A percentile compares a stretch with the other conserved stretches of the same genome.
Evolutionary conservation across 225 moss, liverwort and hornwort genomes (phyloP).

Genomic region (Lunularia cruciata): DNA sequence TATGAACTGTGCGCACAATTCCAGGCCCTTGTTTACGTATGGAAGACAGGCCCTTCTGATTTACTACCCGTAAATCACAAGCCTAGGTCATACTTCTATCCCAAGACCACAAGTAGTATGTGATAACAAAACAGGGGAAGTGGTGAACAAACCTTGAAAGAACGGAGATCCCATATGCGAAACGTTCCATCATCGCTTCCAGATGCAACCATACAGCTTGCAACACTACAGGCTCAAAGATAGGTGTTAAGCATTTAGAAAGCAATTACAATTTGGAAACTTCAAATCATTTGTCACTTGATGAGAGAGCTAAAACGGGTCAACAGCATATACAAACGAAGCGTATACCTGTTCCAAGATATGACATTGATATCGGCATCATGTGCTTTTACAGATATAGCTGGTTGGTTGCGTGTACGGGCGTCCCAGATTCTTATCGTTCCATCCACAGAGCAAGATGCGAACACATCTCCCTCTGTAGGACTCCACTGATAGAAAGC

Average conservation of each 20-base stretch:
- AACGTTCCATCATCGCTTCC: conserved; percentile 98
- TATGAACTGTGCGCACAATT: no score
- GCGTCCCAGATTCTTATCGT: conserved; percentile 93
- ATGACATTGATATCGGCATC: conserved; percentile 89
- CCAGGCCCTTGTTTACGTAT: no score
- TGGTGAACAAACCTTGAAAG: conserved; percentile 70
- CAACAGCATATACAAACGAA: background rate
- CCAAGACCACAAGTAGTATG: no score
- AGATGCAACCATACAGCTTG: conserved; percentile 95
- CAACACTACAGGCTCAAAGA: conserved; percentile 52
- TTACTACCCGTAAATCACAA: no score
- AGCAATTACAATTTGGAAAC: no score
- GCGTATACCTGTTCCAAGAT: conserved; percentile 99
- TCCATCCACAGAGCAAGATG: conserved; percentile 93
- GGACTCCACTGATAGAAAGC: conserved; percentile 83
- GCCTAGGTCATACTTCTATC: no score
- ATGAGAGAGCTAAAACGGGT: background rate
- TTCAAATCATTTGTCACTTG: background rate
- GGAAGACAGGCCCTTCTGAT: no score
- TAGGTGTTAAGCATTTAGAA: no score
- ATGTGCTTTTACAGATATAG: conserved; percentile 81
- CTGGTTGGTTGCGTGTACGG: conserved; percentile 62
- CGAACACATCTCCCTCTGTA: conserved; percentile 87
- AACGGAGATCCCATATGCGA: conserved; percentile 93
- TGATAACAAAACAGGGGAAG: no score